Evolutionary conservation across 1,284 basidiomycete genomes (phyloP), one percentile per base, ranked within the genome.

Genomic region (Quambalaria eucalypti): DNA sequence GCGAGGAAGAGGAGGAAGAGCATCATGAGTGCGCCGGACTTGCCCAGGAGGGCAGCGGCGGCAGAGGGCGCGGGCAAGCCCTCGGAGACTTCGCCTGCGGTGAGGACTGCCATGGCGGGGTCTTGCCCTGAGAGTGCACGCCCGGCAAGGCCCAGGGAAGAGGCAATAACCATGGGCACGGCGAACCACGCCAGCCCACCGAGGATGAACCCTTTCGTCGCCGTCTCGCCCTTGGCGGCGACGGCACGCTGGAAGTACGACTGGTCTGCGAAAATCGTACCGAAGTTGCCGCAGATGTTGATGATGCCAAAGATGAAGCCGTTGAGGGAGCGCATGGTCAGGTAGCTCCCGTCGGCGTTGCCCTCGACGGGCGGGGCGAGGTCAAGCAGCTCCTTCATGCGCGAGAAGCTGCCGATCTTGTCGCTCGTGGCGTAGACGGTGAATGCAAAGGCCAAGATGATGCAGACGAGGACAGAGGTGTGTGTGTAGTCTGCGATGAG

Each of bases 301-400:
- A 92, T 86, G 9, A 91, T 83, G 25, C 88, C 88, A 64, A 95
- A 95, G 56, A 90, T 85, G 26, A 95, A 77, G 0, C 88, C 90
- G 53, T 85, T 82, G 74, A 83, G 83, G 4, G 84, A 87, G 28
- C 87, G 82, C 80, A 95, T 87, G 3, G 90, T 86, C 23, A 85
- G 76, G 73, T 85, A 86, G 3, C 80, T 82, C 1, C 84, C 84
- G 14, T 79, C 76, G 0, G 82, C 82, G 71, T 86, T 86, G 31
- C 82, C 83, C 0, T 76, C 50, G 29, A 86, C 80, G 0, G 70
- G 64, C 0, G 81, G 66, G 0, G 80, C 82, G 25, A 71, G 73
- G 4, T 79, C 74, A 8, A 88, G 80, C 7, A 87, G 79, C 2
- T 80, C 53, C 28, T 57, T 57, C 70, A 74, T 66, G 10, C 55